Conservation (phyloP, 305 asterid genomes). For the Fraxinus velutina region DNA sequence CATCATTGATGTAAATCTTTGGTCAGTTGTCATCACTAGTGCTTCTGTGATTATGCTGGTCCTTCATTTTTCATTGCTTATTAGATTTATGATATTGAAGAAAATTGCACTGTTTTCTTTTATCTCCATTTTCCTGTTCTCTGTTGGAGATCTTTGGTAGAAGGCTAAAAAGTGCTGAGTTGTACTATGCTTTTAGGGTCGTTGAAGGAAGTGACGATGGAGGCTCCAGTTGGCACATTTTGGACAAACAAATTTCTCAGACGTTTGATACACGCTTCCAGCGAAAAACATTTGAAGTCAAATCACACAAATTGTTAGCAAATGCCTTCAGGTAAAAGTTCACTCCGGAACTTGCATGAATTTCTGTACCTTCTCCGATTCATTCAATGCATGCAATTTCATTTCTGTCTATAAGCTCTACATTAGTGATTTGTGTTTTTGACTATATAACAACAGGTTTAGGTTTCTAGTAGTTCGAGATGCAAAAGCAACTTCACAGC, state of each 20-base stretch:
- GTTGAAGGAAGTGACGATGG: constrained; percentile 88
- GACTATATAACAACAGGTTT: constrained; percentile 47
- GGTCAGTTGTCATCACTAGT: not conserved
- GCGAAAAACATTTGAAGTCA: constrained; percentile 56
- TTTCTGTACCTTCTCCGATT: not conserved
- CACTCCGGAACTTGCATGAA: constrained; percentile 10
- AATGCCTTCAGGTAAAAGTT: constrained; percentile 78
- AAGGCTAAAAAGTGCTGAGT: constrained; percentile 4
- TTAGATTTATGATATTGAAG: not conserved
- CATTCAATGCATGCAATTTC: not conserved
- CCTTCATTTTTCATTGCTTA: not conserved
- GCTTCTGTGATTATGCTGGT: not conserved
- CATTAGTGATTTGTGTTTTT: not conserved
- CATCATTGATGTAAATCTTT: not conserved
- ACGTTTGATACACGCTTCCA: constrained; percentile 65
- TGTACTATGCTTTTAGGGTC: constrained; percentile 48
- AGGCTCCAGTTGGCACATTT: constrained; percentile 68
- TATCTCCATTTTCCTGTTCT: not conserved
- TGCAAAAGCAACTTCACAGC: constrained; percentile 58
- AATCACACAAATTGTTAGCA: constrained; percentile 47
- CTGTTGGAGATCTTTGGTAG: not conserved
- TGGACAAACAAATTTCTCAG: constrained; percentile 68
- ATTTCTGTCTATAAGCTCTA: not conserved
- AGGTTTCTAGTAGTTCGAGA: constrained; percentile 66
- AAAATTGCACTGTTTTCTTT: not conserved